Evolutionary conservation across 1,139 yeast species (phyloP).

Genomic region (Wickerhamomyces sp.): DNA sequence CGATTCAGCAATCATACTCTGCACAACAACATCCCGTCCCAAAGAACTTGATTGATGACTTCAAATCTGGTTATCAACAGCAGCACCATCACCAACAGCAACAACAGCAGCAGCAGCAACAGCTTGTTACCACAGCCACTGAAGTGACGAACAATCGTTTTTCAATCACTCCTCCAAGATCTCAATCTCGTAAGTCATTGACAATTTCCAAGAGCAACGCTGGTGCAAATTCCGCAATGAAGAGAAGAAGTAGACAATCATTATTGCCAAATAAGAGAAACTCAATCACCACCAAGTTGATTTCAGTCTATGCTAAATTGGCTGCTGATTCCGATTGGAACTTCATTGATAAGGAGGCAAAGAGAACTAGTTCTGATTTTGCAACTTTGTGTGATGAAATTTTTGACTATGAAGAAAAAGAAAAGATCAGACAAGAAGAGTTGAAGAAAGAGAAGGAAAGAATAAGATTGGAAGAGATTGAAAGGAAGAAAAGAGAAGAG

Average conservation of each 20-base stretch:
- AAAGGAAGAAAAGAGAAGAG: conserved; percentile 33
- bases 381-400: conserved; percentile 73
- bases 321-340: conserved; percentile 63
- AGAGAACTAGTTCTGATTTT: conserved; percentile 72
- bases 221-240: not conserved
- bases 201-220: conserved; percentile 6
- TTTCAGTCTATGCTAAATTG: conserved; percentile 67
- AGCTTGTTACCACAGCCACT: conserved; percentile 20
- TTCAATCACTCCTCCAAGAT: conserved; percentile 10
- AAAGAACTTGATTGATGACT: conserved; percentile 27
- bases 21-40: conserved; percentile 32
- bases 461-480: conserved; percentile 36
- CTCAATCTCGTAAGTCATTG: conserved; percentile 18
- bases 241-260: conserved; percentile 30
- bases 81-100: conserved; percentile 10
- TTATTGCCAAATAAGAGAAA: conserved; percentile 49
- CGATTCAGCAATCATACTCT: conserved; percentile 10
- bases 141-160: conserved; percentile 4
- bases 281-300: conserved; percentile 62
- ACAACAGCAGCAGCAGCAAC: conserved; percentile 37
- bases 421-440: conserved; percentile 48
- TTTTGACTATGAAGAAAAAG: conserved; percentile 60
- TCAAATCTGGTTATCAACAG: conserved; percentile 3
- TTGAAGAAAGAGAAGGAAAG: conserved; percentile 34
- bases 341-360: conserved; percentile 66